Conservation (phyloP, 441 rosid species). For the Metrosideros polymorpha region DNA sequence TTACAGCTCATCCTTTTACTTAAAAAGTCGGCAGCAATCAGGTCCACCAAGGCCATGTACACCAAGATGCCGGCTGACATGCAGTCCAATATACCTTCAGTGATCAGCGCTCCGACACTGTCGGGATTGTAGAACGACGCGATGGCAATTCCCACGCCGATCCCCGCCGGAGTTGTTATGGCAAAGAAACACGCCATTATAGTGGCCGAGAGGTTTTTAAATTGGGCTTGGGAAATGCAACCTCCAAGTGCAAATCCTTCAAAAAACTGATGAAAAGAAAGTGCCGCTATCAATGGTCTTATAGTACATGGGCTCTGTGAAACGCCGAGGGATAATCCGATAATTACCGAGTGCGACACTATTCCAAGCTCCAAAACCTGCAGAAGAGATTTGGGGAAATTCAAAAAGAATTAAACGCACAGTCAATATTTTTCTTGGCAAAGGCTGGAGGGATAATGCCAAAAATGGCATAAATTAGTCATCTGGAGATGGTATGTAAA, state of each 20-base stretch:
- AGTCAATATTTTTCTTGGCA: not conserved
- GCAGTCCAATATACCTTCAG: slow-evolving; percentile 74
- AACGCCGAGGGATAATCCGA: slow-evolving; percentile 85
- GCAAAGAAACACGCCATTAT: slow-evolving; percentile 83
- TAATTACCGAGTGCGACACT: slow-evolving; percentile 71
- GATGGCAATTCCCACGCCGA: slow-evolving; percentile 50
- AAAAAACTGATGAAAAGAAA: slow-evolving; percentile 91
- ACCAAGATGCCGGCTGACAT: slow-evolving; percentile 84
- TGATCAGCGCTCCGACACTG: slow-evolving; percentile 31
- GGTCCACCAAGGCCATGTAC: slow-evolving; percentile 80
- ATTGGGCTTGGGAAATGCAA: slow-evolving; percentile 79
- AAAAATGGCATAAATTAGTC: not conserved
- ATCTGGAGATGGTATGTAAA: not conserved
- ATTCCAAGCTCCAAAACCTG: slow-evolving; percentile 80
- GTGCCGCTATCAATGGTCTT: slow-evolving; percentile 72
- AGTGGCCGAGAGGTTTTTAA: slow-evolving; percentile 36
- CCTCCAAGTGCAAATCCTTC: slow-evolving; percentile 98
- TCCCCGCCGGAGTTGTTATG: slow-evolving; percentile 68
- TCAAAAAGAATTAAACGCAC: not conserved
- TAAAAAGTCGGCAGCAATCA: slow-evolving; percentile 72
- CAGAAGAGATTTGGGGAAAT: not conserved
- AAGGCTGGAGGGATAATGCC: not conserved
- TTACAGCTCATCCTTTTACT: slow-evolving; percentile 82
- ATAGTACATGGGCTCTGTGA: slow-evolving; percentile 87
- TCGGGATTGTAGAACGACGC: slow-evolving; percentile 29